Percentiles rank a stretch among this genome's conserved stretches.
These are phyloP conservation scores for Neurospora sp. DNA, from an alignment of 495 filamentous ascomycete species.

Conservation along the genomic window DNA sequence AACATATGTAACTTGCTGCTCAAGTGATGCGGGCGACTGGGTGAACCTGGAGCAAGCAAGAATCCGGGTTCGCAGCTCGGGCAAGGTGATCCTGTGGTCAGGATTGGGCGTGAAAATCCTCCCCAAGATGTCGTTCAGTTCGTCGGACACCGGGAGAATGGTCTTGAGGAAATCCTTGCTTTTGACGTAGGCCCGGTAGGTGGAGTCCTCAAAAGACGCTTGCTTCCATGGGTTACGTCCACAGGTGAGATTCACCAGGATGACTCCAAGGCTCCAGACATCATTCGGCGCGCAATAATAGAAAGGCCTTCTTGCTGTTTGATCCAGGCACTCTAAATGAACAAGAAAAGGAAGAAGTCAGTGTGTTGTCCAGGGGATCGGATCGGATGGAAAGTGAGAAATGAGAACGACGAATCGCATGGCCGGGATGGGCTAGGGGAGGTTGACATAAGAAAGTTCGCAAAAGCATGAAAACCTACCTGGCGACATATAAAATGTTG, in stretches of 20 bases:
- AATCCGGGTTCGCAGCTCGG: slow-evolving; percentile 71
- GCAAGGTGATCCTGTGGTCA: slow-evolving; percentile 71
- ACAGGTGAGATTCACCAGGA: slow-evolving; percentile 95
- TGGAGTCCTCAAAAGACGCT: slow-evolving; percentile 85
- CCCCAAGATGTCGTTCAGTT: slow-evolving; percentile 79
- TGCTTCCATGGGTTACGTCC: slow-evolving; percentile 98
- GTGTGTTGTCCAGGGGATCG: slow-evolving; percentile 8
- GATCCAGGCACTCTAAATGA: slow-evolving; percentile 80
- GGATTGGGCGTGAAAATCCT: slow-evolving; percentile 88
- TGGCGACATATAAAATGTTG: slow-evolving; percentile 99
- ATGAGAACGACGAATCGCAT: slow-evolving; percentile 1
- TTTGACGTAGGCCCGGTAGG: slow-evolving; percentile 84
- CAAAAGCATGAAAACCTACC: slow-evolving; percentile 48
- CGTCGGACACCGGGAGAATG: slow-evolving; percentile 84
- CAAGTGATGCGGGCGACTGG: slow-evolving; percentile 30
- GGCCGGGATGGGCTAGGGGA: neutral
- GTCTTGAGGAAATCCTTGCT: slow-evolving; percentile 82
- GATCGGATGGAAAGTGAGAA: slow-evolving; percentile 1
- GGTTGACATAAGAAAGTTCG: neutral
- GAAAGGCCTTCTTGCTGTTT: slow-evolving; percentile 66
- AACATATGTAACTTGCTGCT: slow-evolving; percentile 32
- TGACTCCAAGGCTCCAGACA: slow-evolving; percentile 94
- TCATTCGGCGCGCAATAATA: slow-evolving; percentile 94
- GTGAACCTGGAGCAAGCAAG: slow-evolving; percentile 70
- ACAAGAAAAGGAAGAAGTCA: slow-evolving; percentile 17